These are phyloP conservation scores for Cercophora samala DNA, from an alignment of 495 filamentous ascomycete genomes.

Conservation along the genomic window DNA sequence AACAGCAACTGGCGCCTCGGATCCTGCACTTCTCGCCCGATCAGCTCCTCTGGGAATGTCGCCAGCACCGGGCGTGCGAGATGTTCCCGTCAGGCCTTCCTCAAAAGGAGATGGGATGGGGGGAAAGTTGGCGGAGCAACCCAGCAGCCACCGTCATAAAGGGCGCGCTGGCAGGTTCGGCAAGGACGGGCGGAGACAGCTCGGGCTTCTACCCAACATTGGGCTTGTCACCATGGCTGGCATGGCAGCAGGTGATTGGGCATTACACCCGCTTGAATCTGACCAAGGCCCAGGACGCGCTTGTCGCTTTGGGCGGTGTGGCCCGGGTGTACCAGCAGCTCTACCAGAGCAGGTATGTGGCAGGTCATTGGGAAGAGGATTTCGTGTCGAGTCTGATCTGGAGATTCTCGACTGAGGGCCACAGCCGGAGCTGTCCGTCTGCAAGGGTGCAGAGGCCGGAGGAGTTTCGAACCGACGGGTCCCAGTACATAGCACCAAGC, in stretches of 20 bases:
- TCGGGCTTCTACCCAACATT: background rate
- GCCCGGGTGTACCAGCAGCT: background rate
- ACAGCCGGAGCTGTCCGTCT: background rate
- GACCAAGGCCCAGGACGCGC: background rate
- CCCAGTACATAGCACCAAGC: background rate
- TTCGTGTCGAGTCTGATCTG: background rate
- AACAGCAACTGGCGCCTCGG: background rate
- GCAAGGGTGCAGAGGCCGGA: background rate
- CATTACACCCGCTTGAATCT: background rate
- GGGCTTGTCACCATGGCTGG: slow-evolving; percentile 1
- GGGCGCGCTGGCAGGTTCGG: background rate
- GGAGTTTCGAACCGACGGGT: background rate
- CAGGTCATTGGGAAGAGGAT: background rate
- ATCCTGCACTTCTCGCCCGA: background rate
- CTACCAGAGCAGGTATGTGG: background rate
- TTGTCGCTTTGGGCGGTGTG: background rate
- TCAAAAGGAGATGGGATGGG: background rate
- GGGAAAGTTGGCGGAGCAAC: background rate
- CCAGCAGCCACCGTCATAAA: background rate
- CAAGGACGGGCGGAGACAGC: background rate
- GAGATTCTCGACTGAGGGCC: background rate
- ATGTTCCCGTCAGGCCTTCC: background rate
- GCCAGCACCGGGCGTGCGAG: background rate
- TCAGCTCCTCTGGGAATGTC: background rate
- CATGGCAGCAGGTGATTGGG: background rate